Base-by-base conservation (phyloP, 805 yeast genomes). In the Diddensiella caesifluorescens region DNA sequence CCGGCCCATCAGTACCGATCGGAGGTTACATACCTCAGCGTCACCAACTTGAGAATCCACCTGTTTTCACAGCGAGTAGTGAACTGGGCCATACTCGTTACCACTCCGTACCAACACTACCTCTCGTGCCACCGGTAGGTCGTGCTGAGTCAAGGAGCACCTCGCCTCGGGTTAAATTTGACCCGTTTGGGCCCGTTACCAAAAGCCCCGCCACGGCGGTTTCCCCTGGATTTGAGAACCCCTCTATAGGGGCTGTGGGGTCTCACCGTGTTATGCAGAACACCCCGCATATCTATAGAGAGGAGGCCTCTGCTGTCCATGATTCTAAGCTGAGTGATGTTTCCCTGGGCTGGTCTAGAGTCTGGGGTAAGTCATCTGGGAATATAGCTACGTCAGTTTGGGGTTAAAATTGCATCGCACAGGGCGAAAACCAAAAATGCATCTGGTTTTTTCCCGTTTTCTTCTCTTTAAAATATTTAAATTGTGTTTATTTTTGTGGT, bases 121-220 rank as follows among this genome's bases (percentile, higher is more conserved):
- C 36, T 7, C 12, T 23, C 12, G 36, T 33, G 27, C 25, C 36
- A 6, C 25, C 25, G 9, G 12, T 21, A 13, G 31, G 35, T 23
- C 35, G 20, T 6, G 9, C 35, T 13, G 38, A 18, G 12, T 35
- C 21, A 10, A 35, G 44, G 9, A 37, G 50, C 20, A 32, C 41
- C 13, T 45, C 48, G 4, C 48, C 50, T 5, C 41, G 36, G 21
- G 37, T 48, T 29, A 48, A 44, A 27, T 48, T 48, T 38, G 51
- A 48, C 35, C 51, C 51, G 4, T 48, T 48, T 42, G 49, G 45
- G 1, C 49, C 51, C 5, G 47, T 48, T 10, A 20, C 42, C 6
- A 19, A 29, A n/a, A n/a, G n/a, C n/a, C n/a, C n/a, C n/a, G n/a
- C n/a, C n/a, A n/a, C n/a, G n/a, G n/a, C n/a, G n/a, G n/a, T n/a